Conservation (phyloP, 2,329 filamentous ascomycete genomes). For the Leptoxyphium fumago region DNA sequence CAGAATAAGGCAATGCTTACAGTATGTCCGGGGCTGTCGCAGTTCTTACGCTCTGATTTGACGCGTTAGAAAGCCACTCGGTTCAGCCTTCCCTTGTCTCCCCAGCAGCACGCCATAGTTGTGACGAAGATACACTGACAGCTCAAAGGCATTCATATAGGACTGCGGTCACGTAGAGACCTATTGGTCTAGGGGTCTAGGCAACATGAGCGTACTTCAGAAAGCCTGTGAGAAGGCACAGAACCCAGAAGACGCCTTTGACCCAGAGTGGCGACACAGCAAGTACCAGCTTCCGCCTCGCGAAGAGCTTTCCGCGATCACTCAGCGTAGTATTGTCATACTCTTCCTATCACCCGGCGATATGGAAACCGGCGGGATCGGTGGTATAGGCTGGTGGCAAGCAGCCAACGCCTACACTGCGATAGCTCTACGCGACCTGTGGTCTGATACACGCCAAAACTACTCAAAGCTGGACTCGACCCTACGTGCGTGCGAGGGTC, state of each 20-base stretch:
- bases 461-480: constrained; percentile 6
- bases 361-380: constrained; percentile 7
- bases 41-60: too few species aligned
- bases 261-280: not conserved
- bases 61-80: too few species aligned
- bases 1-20: too few species aligned
- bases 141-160: too few species aligned
- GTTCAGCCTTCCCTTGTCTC: too few species aligned
- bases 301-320: not conserved
- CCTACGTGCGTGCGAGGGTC: constrained; percentile 8
- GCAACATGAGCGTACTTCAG: not conserved
- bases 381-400: constrained; percentile 18
- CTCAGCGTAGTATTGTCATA: not conserved
- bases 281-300: not conserved
- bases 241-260: not conserved
- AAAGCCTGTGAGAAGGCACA: not conserved
- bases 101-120: too few species aligned
- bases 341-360: not conserved
- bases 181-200: too few species aligned
- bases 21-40: too few species aligned
- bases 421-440: constrained; percentile 13
- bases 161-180: too few species aligned
- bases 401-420: constrained; percentile 17
- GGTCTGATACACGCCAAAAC: constrained; percentile 9
- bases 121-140: too few species aligned